Evolutionary conservation across 257 asterid genomes (phyloP).

Genomic region (Nyctanthes arbortristis): DNA sequence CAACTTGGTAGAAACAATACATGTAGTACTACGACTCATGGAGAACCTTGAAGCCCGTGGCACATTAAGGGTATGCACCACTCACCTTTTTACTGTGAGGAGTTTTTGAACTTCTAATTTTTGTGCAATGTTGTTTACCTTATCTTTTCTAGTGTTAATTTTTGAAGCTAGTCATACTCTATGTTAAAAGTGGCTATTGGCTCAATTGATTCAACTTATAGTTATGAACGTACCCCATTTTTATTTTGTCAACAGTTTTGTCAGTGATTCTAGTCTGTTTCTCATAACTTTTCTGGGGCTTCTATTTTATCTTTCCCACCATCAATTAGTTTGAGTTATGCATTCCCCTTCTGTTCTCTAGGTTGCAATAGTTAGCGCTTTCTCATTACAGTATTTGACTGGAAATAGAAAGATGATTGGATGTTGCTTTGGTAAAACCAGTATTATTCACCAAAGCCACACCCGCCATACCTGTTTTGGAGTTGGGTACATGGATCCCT

Average conservation of each 20-base stretch:
- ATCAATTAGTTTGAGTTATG: not conserved
- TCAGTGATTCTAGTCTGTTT: not conserved
- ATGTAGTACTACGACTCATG: constrained; percentile 71
- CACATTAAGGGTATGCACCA: constrained; percentile 69
- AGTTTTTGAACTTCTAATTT: constrained; percentile 1
- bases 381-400: not conserved
- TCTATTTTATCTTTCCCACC: not conserved
- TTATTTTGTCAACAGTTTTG: not conserved
- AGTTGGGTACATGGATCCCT: not conserved
- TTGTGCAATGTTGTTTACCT: constrained; percentile 1
- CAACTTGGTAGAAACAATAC: constrained; percentile 83
- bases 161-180: not conserved
- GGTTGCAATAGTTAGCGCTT: not conserved
- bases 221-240: not conserved
- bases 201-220: not conserved
- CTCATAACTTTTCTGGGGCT: constrained; percentile 4
- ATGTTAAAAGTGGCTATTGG: constrained; percentile 9
- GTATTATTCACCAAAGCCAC: not conserved
- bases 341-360: too few species aligned
- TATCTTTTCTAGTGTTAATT: constrained; percentile 6
- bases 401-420: not conserved
- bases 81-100: constrained; percentile 17
- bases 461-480: not conserved
- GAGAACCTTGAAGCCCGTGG: constrained; percentile 92
- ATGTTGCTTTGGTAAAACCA: not conserved